Evolutionary conservation across 768 basidiomycete genomes (phyloP).

Genomic region (Leccinum disarticulatum): DNA sequence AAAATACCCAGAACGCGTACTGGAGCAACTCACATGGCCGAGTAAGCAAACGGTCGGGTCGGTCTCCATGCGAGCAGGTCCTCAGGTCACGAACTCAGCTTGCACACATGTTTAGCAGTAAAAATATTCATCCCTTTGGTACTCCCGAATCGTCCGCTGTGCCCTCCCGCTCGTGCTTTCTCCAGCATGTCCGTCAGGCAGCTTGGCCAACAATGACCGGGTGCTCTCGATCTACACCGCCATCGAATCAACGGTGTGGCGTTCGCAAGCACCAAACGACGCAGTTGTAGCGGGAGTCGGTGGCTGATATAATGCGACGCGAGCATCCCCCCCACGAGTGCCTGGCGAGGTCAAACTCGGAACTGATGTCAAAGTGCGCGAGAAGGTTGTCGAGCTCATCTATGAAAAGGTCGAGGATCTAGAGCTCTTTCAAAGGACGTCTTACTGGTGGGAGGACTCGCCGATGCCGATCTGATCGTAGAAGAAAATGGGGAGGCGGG

Average conservation of each 20-base stretch:
- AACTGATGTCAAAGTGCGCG: constrained; percentile 38
- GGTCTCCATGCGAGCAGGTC: constrained; percentile 23
- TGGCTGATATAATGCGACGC: too few species aligned
- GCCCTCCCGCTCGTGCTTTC: constrained; percentile 35
- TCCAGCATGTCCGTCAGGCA: constrained; percentile 33
- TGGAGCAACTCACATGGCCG: constrained; percentile 31
- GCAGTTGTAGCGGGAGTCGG: too few species aligned
- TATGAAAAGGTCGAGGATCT: constrained; percentile 50
- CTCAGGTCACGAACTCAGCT: constrained; percentile 34
- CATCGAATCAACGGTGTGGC: constrained; percentile 29
- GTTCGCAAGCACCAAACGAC: constrained; percentile 23
- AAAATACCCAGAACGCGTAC: background rate
- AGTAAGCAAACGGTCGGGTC: constrained; percentile 38
- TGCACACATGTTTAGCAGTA: constrained; percentile 36
- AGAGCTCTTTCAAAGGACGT: constrained; percentile 30
- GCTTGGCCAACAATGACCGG: constrained; percentile 22
- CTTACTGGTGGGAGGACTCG: constrained; percentile 8
- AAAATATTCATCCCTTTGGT: constrained; percentile 31
- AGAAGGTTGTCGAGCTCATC: constrained; percentile 39
- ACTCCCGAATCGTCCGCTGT: constrained; percentile 33
- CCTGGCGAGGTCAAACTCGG: constrained; percentile 46
- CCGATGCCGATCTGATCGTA: constrained; percentile 24
- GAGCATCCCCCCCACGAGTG: constrained; percentile 42
- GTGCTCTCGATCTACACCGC: constrained; percentile 29
- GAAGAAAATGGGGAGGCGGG: constrained; percentile 40